phyloP scores from a whole-genome alignment of 176 grass and related monocot genomes.

The Oryza australiensis region DNA sequence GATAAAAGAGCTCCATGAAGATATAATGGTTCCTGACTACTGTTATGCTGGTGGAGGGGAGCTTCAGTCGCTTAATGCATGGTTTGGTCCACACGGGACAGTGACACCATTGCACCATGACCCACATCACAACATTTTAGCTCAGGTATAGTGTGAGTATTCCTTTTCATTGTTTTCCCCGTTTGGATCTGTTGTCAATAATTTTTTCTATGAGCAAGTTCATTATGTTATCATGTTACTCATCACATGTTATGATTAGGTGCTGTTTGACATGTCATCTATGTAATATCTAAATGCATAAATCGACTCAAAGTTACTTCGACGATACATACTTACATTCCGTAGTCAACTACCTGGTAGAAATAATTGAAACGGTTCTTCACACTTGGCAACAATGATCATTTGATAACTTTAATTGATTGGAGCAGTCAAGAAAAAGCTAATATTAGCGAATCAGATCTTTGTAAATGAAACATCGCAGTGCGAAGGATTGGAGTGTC shows the following conservation, averaged over 20 bases:
- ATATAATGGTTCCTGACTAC: slow-evolving; percentile 89
- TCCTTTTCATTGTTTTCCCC: neutral
- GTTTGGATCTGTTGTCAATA: neutral
- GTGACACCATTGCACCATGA: slow-evolving; percentile 94
- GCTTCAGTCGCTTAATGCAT: slow-evolving; percentile 88
- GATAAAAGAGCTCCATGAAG: slow-evolving; percentile 83
- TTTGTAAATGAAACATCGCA: neutral
- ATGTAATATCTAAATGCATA: neutral
- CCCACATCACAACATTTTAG: slow-evolving; percentile 88
- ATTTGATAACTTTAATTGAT: neutral
- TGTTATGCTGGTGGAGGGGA: slow-evolving; percentile 92
- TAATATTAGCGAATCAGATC: neutral
- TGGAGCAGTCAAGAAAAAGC: neutral
- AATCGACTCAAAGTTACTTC: neutral
- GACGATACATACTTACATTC: neutral
- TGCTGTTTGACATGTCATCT: neutral
- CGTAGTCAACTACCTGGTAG: neutral
- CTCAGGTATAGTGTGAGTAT: slow-evolving; percentile 61
- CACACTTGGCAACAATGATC: neutral
- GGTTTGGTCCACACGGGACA: slow-evolving; percentile 86
- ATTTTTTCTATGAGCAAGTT: neutral
- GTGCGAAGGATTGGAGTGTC: too few relatives aligned
- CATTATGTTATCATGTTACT: slow-evolving; percentile 1
- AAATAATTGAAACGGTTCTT: neutral
- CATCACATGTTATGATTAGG: neutral